Base-by-base conservation (phyloP, 129 eudicot species). In the Logfia minima region DNA sequence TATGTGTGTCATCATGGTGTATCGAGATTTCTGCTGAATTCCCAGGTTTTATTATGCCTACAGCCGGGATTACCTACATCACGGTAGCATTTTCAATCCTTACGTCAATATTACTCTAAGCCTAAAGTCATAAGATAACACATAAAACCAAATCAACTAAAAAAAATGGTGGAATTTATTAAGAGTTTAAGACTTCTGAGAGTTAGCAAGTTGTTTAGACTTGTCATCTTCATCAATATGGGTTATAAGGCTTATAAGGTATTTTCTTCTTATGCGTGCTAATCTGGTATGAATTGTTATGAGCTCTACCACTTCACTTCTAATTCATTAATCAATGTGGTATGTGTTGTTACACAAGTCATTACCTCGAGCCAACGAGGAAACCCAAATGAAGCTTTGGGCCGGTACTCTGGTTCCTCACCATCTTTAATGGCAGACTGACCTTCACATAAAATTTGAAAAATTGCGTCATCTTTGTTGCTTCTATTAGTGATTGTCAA, bases 301-400 rank as follows among this genome's bases (percentile, higher is more conserved):
- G 23, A 19, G n/a, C 23, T 70, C 10, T n/a, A 31, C 24, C 75
- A 52, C 61, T 55, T 55, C 8, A 55, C 21, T 53, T 53, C 59
- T 53, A 19, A 55, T 62, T 23, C 31, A 4, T 24, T 24, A 21
- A 4, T 62, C 31, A 24, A 62, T 24, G 37, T 62, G 37, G 18
- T 18, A 13, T 24, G 13, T 14, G 8, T 53, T 55, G 22, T 41
- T 55, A 55, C 22, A 64, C 9, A 64, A 29, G 10, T 65, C 21
- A 32, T 75, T 91, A 94, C 99, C 99, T 94, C 92, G 35, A 94
- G 93, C 99, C 99, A 94, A 71, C 90, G 82, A 1, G 97, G 99
- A 80, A 94, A 88, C 37, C 97, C 97, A n/a, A 81, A 85, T 41
- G 96, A 87, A 28, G 87, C 99, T 81, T 91, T 87, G 2, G 88